Base-by-base conservation (phyloP, 257 asterid species). In the Forsythia viridissima region DNA sequence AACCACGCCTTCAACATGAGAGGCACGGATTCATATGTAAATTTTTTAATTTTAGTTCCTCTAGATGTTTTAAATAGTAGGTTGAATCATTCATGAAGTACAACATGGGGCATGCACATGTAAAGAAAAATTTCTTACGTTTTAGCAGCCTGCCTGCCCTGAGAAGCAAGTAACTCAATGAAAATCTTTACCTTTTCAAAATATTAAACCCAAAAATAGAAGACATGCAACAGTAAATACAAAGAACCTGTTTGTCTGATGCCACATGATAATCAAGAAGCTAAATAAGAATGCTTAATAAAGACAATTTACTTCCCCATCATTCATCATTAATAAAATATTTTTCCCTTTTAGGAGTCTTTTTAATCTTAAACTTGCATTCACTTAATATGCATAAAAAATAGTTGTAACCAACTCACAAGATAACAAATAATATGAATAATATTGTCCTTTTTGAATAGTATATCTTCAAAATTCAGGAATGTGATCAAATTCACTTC, bases 101-200 rank as follows among this genome's bases (percentile, higher is more conserved):
- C 34, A 34, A 34, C 39, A 63, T 20, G 4, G 67, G 67, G 36
- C 37, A 24, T 3, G 13, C 12, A 24, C 39, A 57, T 30, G 39
- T 39, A 21, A 15, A 63, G 18, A 63, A 34, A 2, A 24, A 67
- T 81, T 73, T 89, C 94, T 91, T 82, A 94, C 97, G 98, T 94
- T 81, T 94, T 94, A 70, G 98, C 98, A 85, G 98, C 98, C 86
- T 94, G 98, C 87, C 93, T 90, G 59, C 96, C 97, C 88, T 94
- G 40, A 38, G 40, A 38, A 38, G 40, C 40, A 38, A 2, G 40
- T 2, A 38, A 38, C 40, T 38, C 40, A 2, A 4, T 38, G 40
- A 38, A 3, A 38, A 2, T 38, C 40, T 38, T 4, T 38, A 38
- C 40, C 40, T 38, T 38, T 38, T 38, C 40, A 38, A 2, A 38